phyloP scores from a whole-genome alignment of 106 monocot species.

The Xerophyta viscosa region DNA sequence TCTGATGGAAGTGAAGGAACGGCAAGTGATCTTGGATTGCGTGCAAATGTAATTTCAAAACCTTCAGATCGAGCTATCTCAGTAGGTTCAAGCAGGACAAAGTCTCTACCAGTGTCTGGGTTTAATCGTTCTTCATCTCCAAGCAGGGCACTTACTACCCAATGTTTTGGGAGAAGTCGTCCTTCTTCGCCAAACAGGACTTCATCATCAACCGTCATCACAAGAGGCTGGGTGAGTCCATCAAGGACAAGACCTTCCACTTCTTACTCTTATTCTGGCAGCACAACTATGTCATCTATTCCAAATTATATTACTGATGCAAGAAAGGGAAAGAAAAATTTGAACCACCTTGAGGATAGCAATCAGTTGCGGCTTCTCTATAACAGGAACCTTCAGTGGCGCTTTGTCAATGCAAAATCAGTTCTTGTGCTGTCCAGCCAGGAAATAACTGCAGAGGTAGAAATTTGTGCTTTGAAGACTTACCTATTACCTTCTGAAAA shows the following conservation, averaged over 20 bases:
- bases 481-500: too few relatives aligned
- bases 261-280: slow-evolving; percentile 20
- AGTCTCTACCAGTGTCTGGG: slow-evolving; percentile 9
- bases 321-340: slow-evolving; percentile 46
- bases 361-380: slow-evolving; percentile 68
- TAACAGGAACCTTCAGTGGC: slow-evolving; percentile 72
- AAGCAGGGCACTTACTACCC: not conserved
- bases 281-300: slow-evolving; percentile 31
- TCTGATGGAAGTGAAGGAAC: slow-evolving; percentile 1
- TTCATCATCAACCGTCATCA: not conserved
- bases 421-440: slow-evolving; percentile 36
- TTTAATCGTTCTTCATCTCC: slow-evolving; percentile 6
- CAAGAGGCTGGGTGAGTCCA: slow-evolving; percentile 19
- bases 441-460: slow-evolving; percentile 63
- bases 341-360: slow-evolving; percentile 33
- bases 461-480: not conserved
- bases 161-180: not conserved
- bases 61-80: not conserved
- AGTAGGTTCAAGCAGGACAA: not conserved
- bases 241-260: slow-evolving; percentile 32
- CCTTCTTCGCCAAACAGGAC: slow-evolving; percentile 53
- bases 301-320: slow-evolving; percentile 3
- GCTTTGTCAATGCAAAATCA: slow-evolving; percentile 59
- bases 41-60: not conserved
- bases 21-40: not conserved